phyloP scores from a whole-genome alignment of 352 stramenopile species.

The Phytopythium montanum region DNA sequence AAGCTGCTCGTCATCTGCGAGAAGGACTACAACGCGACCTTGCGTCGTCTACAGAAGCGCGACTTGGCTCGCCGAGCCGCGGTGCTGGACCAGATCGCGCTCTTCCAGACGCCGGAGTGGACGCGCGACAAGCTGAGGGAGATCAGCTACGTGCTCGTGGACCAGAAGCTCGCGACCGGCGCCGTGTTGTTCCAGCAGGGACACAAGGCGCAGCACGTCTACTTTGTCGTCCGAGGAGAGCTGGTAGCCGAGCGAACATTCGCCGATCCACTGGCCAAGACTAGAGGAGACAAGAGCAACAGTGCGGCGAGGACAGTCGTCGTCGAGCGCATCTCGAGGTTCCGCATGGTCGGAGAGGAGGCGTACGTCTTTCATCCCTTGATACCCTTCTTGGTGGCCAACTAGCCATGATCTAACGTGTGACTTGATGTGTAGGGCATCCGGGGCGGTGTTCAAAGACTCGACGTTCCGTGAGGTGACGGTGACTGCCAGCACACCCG shows the following conservation, averaged over 20 bases:
- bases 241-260: constrained; percentile 52
- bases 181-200: constrained; percentile 52
- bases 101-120: constrained; percentile 77
- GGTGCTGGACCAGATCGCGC: constrained; percentile 58
- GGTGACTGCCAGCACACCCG: constrained; percentile 56
- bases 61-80: constrained; percentile 54
- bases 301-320: constrained; percentile 18
- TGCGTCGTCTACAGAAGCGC: constrained; percentile 68
- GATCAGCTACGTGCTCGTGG: constrained; percentile 65
- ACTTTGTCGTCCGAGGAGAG: constrained; percentile 70
- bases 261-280: constrained; percentile 26
- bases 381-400: not conserved
- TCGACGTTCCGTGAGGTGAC: constrained; percentile 58
- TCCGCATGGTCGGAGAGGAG: constrained; percentile 63
- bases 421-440: constrained; percentile 29
- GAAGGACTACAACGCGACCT: constrained; percentile 68
- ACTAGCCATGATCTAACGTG: not conserved
- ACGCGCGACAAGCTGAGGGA: constrained; percentile 66
- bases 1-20: constrained; percentile 71
- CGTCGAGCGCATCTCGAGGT: constrained; percentile 57
- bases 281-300: constrained; percentile 15
- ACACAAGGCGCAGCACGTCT: constrained; percentile 59
- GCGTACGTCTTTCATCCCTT: constrained; percentile 40
- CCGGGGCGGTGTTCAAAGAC: constrained; percentile 63
- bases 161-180: constrained; percentile 48